Base-by-base conservation (phyloP, 768 basidiomycete genomes). In the Termitomyces sp. region DNA sequence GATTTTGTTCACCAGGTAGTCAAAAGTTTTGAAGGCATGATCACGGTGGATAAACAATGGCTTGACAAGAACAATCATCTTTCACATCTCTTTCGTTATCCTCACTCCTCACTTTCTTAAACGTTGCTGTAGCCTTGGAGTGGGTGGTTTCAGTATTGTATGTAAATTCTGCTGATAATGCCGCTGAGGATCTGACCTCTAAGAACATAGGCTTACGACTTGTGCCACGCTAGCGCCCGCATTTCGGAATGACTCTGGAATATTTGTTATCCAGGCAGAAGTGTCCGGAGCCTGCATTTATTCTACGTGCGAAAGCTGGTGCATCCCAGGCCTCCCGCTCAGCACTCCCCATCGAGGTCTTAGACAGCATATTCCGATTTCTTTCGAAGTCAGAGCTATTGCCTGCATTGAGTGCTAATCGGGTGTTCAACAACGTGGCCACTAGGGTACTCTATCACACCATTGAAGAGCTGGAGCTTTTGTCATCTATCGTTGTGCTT, bases 401-500 rank as follows among this genome's bases (percentile, higher is more conserved):
- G 13, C 61, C 69, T 0, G 57, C 68, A 9, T 50, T 73, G 11
- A 51, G 59, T 7, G 59, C 63, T 18, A 76, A 71, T 58, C 69
- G 62, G 15, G 61, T 67, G 20, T 65, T 76, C 37, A 66, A 71
- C 31, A 49, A 64, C 24, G 63, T 76, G 36, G 64, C 73, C 13
- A 59, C 42, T 16, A 68, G 72, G 12, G 60, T 69, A 13, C 58
- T 75, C 6, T 76, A 76, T 59, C 67, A 63, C 56, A 63, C 69
- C 46, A 74, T 84, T 41, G 59, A 63, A 6, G 69, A 76, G 22
- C 57, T 75, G 8, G 52, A 69, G 0, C 68, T 78, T 0, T 59
- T 36, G 7, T 67, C 66, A 4, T 66, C 72, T 27, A 51, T 82
- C 0, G 61, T 46, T 3, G 79, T 81, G 55, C 63, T 84, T 55